Conservation (phyloP, 148 eudicot species). For the Salicornia ramosissima region DNA sequence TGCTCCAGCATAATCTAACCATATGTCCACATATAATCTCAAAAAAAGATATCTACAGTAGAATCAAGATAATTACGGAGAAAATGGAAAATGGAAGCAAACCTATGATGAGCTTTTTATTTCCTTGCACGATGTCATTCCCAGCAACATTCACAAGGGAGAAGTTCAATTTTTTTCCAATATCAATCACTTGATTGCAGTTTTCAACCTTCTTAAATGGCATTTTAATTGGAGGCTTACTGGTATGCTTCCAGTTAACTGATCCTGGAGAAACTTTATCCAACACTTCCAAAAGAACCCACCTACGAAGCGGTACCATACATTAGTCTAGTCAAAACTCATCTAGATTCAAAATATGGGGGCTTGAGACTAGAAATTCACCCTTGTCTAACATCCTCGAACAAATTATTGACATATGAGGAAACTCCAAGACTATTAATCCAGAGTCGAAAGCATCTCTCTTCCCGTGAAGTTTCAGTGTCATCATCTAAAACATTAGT, state of each 20-base stretch:
- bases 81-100: constrained; percentile 15
- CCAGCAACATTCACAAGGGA: constrained; percentile 86
- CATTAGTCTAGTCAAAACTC: constrained; percentile 5
- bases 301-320: constrained; percentile 32
- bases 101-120: constrained; percentile 84
- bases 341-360: background rate
- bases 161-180: constrained; percentile 66
- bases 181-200: constrained; percentile 72
- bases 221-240: constrained; percentile 83
- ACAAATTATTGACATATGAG: constrained; percentile 73
- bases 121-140: constrained; percentile 74
- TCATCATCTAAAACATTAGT: constrained; percentile 70
- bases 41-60: background rate
- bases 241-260: constrained; percentile 71
- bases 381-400: constrained; percentile 84
- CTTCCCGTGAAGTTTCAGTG: constrained; percentile 77
- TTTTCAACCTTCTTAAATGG: constrained; percentile 82
- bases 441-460: constrained; percentile 91
- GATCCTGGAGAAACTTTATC: constrained; percentile 74
- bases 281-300: constrained; percentile 71
- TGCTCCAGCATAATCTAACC: background rate
- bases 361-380: constrained; percentile 26
- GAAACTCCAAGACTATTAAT: constrained; percentile 83
- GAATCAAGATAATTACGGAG: background rate
- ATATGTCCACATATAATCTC: background rate